Evolutionary conservation across 2,329 filamentous ascomycete genomes (phyloP).

Genomic region (Clonostachys rosea): DNA sequence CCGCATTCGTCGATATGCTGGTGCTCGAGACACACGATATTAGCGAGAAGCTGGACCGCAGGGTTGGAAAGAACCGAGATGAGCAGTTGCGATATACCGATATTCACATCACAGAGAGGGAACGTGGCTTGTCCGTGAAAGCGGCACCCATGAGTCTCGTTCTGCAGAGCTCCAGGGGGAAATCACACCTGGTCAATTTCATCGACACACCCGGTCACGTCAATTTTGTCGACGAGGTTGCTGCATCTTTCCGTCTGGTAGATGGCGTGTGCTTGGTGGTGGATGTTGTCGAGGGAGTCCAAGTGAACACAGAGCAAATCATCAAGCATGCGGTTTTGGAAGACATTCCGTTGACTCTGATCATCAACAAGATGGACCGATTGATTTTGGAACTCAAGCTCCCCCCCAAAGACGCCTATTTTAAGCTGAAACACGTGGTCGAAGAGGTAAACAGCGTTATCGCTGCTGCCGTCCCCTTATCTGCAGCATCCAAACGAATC

Average conservation of each 20-base stretch:
- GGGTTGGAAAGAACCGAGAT: conserved; percentile 75
- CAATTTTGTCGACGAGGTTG: conserved; percentile 97
- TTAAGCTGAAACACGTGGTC: conserved; percentile 98
- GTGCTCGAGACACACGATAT: conserved; percentile 94
- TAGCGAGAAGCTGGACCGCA: conserved; percentile 70
- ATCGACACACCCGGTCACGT: conserved; percentile 96
- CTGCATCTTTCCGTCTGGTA: conserved; percentile 77
- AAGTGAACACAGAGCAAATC: conserved; percentile 93
- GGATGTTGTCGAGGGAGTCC: conserved; percentile 98
- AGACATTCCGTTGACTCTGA: conserved; percentile 80
- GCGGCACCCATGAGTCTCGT: conserved; percentile 91
- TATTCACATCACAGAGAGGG: conserved; percentile 81
- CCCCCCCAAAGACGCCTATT: conserved; percentile 93
- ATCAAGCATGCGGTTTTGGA: conserved; percentile 94
- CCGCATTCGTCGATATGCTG: conserved; percentile 96
- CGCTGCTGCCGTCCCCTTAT: conserved; percentile 77
- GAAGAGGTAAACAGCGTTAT: conserved; percentile 98
- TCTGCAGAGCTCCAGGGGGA: conserved; percentile 81
- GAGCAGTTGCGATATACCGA: conserved; percentile 95
- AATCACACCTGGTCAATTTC: conserved; percentile 92
- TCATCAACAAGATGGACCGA: conserved; percentile 97
- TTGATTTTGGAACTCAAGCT: conserved; percentile 91
- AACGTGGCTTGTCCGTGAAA: conserved; percentile 89
- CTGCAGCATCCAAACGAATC: conserved; percentile 72
- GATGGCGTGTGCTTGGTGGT: conserved; percentile 93